Evolutionary conservation across 768 basidiomycete species (phyloP).

Genomic region (Vararia minispora): DNA sequence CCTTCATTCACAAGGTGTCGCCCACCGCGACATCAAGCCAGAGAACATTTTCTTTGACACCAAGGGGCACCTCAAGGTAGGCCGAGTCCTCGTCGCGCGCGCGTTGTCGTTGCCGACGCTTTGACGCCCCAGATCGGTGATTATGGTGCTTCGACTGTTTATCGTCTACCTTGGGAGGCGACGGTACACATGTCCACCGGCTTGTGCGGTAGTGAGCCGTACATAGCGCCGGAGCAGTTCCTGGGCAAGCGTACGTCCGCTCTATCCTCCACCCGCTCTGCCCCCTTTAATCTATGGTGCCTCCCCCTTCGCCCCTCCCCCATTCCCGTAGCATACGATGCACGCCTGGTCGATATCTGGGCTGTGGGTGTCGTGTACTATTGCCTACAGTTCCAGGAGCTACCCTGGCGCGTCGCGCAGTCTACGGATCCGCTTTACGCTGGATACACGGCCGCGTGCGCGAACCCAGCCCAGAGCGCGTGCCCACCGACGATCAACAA

Average conservation of each 20-base stretch:
- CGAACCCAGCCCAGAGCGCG: constrained; percentile 31
- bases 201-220: constrained; percentile 94
- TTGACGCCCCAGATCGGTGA: constrained; percentile 73
- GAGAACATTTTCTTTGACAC: constrained; percentile 95
- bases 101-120: constrained; percentile 6
- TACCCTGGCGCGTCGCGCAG: constrained; percentile 96
- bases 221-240: constrained; percentile 98
- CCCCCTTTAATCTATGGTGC: constrained; percentile 29
- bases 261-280: constrained; percentile 21
- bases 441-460: constrained; percentile 54
- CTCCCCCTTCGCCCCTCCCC: constrained; percentile 15
- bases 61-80: constrained; percentile 85
- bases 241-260: constrained; percentile 81
- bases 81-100: constrained; percentile 14
- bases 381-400: constrained; percentile 95
- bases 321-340: constrained; percentile 73
- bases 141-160: constrained; percentile 98
- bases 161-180: constrained; percentile 94
- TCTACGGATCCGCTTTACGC: constrained; percentile 69
- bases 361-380: constrained; percentile 96
- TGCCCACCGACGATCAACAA: constrained; percentile 72
- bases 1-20: constrained; percentile 92
- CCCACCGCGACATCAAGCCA: constrained; percentile 96
- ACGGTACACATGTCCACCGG: constrained; percentile 97
- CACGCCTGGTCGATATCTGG: constrained; percentile 96